phyloP scores from a whole-genome alignment of 169 alveolate genomes.

The Miamiensis avidus region DNA sequence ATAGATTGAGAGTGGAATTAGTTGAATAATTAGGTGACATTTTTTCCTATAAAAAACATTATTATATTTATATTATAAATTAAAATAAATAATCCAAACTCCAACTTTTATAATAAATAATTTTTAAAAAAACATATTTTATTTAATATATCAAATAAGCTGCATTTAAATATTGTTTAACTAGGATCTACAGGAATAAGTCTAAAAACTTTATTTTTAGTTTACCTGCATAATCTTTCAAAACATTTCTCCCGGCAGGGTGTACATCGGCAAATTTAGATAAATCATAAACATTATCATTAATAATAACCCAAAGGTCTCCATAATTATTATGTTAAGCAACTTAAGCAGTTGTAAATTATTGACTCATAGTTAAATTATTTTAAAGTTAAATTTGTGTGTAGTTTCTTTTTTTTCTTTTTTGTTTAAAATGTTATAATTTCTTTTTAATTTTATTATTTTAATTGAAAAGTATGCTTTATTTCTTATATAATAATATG shows the following conservation, averaged over 20 bases:
- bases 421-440: too few relatives aligned
- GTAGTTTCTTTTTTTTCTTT: too few relatives aligned
- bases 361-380: too few relatives aligned
- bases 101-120: too few relatives aligned
- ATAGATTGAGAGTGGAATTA: not conserved
- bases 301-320: not conserved
- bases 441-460: too few relatives aligned
- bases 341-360: not conserved
- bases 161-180: not conserved
- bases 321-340: not conserved
- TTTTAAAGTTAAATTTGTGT: too few relatives aligned
- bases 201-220: too few relatives aligned
- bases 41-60: not conserved
- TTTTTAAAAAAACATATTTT: too few relatives aligned
- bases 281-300: not conserved
- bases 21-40: not conserved
- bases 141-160: not conserved
- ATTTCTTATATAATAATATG: too few relatives aligned
- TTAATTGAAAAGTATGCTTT: too few relatives aligned
- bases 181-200: not conserved
- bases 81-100: too few relatives aligned
- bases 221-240: not conserved
- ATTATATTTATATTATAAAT: too few relatives aligned
- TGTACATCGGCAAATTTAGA: not conserved
- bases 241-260: not conserved